These are phyloP conservation scores for Penicillium desertorum DNA, from an alignment of 495 filamentous ascomycete genomes.

Conservation along the genomic window DNA sequence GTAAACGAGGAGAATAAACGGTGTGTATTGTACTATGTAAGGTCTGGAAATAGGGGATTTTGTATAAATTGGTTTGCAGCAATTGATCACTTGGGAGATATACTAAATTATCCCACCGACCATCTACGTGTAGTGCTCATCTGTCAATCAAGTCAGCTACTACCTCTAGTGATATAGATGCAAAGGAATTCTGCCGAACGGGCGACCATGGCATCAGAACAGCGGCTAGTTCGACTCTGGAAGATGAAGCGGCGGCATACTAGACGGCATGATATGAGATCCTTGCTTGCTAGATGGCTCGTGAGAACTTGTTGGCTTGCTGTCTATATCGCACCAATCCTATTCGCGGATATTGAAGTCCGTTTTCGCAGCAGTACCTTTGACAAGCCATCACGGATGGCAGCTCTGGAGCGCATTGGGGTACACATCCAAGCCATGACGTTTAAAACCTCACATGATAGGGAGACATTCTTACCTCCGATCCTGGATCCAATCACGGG, in stretches of 20 bases:
- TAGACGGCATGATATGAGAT: too few species aligned
- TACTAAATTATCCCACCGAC: neutral
- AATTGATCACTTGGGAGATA: neutral
- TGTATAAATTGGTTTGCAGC: neutral
- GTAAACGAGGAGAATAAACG: neutral
- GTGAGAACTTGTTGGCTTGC: too few species aligned
- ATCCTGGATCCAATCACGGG: conserved; percentile 69
- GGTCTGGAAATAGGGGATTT: neutral
- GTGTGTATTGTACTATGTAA: neutral
- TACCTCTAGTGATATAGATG: neutral
- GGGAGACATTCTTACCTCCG: conserved; percentile 72
- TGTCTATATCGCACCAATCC: conserved; percentile 43
- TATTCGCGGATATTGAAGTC: conserved; percentile 49
- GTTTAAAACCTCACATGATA: conserved; percentile 67
- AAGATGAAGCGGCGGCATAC: conserved; percentile 44
- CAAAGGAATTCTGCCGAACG: neutral
- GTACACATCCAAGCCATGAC: conserved; percentile 67
- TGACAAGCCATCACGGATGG: conserved; percentile 63
- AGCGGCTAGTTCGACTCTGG: conserved; percentile 50
- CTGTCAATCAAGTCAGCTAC: neutral
- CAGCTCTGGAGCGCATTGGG: conserved; percentile 69
- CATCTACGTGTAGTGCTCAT: neutral
- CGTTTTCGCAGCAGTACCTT: conserved; percentile 68
- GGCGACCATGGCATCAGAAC: neutral
- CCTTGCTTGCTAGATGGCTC: too few species aligned